Evolutionary conservation across 768 basidiomycete genomes (phyloP).

Genomic region (Boletus fagicola): DNA sequence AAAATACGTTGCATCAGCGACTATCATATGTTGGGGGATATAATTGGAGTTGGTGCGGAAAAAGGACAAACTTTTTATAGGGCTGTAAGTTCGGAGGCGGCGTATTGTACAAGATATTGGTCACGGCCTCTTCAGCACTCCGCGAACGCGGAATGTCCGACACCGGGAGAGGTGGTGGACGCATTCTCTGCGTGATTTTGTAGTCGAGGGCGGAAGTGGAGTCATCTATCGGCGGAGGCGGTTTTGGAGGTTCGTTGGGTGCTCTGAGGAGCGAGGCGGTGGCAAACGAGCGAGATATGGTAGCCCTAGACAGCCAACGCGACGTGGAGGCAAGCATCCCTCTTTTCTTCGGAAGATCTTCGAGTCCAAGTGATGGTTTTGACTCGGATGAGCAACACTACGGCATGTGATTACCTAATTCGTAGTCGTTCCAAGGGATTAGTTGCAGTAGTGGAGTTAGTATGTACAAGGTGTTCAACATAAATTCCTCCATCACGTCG

Average conservation of each 20-base stretch:
- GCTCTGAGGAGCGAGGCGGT: constrained; percentile 14
- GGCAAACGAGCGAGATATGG: constrained; percentile 24
- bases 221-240: constrained; percentile 82
- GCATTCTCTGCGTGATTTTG: constrained; percentile 65
- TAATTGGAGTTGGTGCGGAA: neutral
- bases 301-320: constrained; percentile 20
- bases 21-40: neutral
- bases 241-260: constrained; percentile 52
- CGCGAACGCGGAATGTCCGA: constrained; percentile 82
- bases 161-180: constrained; percentile 82
- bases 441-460: neutral
- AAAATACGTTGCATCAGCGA: constrained; percentile 2
- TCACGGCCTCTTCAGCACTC: constrained; percentile 93
- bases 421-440: neutral
- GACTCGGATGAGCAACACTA: neutral
- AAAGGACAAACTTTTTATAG: constrained; percentile 70
- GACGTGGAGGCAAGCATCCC: constrained; percentile 14
- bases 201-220: constrained; percentile 95
- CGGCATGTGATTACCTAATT: constrained; percentile 16
- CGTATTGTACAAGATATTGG: constrained; percentile 96
- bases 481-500: constrained; percentile 19
- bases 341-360: neutral
- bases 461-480: neutral
- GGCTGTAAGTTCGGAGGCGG: constrained; percentile 89
- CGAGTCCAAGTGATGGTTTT: neutral